These are phyloP conservation scores for Colletotrichum graminicola DNA, from an alignment of 2,329 filamentous ascomycete species.

Conservation along the genomic window DNA sequence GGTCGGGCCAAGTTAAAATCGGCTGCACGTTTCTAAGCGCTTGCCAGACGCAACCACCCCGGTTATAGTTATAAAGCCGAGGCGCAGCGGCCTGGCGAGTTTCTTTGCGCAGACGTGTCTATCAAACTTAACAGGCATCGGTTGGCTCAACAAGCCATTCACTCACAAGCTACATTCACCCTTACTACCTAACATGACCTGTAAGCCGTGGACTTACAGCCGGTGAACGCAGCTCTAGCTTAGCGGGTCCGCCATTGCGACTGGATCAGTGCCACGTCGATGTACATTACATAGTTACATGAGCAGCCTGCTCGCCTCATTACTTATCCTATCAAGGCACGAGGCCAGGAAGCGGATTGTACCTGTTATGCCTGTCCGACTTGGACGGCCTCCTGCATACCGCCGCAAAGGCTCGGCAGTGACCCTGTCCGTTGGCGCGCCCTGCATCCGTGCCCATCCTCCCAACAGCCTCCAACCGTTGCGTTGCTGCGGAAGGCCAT, in stretches of 20 bases:
- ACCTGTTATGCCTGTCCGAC: background rate
- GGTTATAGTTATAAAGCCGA: background rate
- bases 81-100: background rate
- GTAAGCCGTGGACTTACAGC: background rate
- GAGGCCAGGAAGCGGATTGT: background rate
- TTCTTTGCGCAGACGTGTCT: conserved; percentile 1
- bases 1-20: no score
- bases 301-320: no score
- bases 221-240: background rate
- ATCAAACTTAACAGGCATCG: background rate
- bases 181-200: background rate
- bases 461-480: no score
- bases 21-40: background rate
- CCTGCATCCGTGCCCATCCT: no score
- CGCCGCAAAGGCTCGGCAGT: background rate
- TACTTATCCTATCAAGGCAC: background rate
- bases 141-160: background rate
- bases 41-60: background rate
- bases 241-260: background rate
- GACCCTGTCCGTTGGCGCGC: no score
- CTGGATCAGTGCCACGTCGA: background rate
- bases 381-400: background rate
- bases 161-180: background rate
- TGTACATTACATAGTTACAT: background rate
- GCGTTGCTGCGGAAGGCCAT: no score